A percentile compares a stretch with the other conserved stretches of the same genome.
These are phyloP conservation scores for Periconia macrospinosa DNA, from an alignment of 2,329 filamentous ascomycete species.

Conservation along the genomic window DNA sequence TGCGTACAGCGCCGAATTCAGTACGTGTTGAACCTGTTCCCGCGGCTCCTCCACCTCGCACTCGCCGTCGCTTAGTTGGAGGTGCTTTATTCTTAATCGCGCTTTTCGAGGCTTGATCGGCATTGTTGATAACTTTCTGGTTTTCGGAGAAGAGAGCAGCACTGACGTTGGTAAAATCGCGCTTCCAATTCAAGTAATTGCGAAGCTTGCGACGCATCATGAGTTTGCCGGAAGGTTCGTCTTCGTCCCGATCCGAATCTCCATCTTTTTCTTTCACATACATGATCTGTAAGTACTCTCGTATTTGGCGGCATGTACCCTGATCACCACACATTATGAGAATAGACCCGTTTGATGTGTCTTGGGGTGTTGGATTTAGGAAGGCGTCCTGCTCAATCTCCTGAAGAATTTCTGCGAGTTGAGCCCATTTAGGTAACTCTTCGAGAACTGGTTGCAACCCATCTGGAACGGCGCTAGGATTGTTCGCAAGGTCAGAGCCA, in stretches of 20 bases:
- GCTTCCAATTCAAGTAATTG: slow-evolving; percentile 88
- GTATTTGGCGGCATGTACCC: slow-evolving; percentile 81
- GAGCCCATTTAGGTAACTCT: slow-evolving; percentile 90
- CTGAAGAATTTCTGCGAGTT: slow-evolving; percentile 85
- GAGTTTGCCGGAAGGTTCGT: slow-evolving; percentile 71
- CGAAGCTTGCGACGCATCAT: slow-evolving; percentile 90
- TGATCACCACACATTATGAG: slow-evolving; percentile 94
- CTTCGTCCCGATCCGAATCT: slow-evolving; percentile 55
- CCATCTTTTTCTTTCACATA: slow-evolving; percentile 61
- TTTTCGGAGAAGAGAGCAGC: slow-evolving; percentile 77
- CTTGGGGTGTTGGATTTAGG: slow-evolving; percentile 73
- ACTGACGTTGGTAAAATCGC: slow-evolving; percentile 83
- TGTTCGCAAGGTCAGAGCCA: slow-evolving; percentile 54
- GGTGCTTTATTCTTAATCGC: slow-evolving; percentile 63
- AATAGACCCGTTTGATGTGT: slow-evolving; percentile 88
- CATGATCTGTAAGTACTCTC: slow-evolving; percentile 92
- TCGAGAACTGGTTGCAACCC: slow-evolving; percentile 81
- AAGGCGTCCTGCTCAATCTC: slow-evolving; percentile 93
- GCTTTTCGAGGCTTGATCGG: slow-evolving; percentile 56
- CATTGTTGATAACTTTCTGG: slow-evolving; percentile 71
- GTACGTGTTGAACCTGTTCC: slow-evolving; percentile 63
- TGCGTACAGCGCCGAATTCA: slow-evolving; percentile 71
- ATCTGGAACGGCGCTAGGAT: slow-evolving; percentile 55
- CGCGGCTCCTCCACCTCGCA: slow-evolving; percentile 74
- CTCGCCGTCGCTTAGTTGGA: slow-evolving; percentile 80